Evolutionary conservation across 2,329 filamentous ascomycete genomes (phyloP), one percentile per base, ranked within the genome.

Genomic region (Sporothrix humicola): DNA sequence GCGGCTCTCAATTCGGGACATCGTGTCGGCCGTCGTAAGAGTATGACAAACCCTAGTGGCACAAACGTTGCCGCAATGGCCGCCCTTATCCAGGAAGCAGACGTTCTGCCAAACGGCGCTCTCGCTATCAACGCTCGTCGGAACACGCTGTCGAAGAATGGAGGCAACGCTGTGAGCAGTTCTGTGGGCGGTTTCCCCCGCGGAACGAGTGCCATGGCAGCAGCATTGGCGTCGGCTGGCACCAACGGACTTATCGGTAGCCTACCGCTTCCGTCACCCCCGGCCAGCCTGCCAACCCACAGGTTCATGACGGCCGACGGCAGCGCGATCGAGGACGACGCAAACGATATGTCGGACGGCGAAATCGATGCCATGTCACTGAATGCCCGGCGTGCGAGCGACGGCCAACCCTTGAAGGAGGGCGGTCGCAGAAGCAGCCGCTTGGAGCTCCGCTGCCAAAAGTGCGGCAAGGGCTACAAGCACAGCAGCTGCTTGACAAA

Each of bases 401-500:
- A 98, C 81, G 95, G 94, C 76, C 93, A 95, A 78, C 90, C 92
- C 76, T 85, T 87, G 79, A 97, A 96, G 83, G 91, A 92, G 78
- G 93, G 95, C 79, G 31, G 31, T 37, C 87, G 89, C 85, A 95
- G 94, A 85, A 88, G 89, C 83, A 92, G 90, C 84, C 89, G 91
- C 80, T 90, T 91, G 80, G 95, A 98, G 83, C 90, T 99, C 81
- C 94, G 93, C 84, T 99, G 96, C 86, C 94, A 97, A 82, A 95
- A 95, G 84, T 99, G 96, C 87, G 95, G 95, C 84, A 99, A 99
- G 89, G 94, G 94, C 85, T 99, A 99, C 90, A 99, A 99, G 91
- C 96, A 99, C 89, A 97, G 95, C 90, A 98, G 96, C 87, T 99
- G 96, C 90, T 90, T 99, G 87, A 97, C 93, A 83, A 99, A 98